These are phyloP conservation scores for Clavispora carvajalis DNA, from an alignment of 805 yeast genomes.

Conservation along the genomic window DNA sequence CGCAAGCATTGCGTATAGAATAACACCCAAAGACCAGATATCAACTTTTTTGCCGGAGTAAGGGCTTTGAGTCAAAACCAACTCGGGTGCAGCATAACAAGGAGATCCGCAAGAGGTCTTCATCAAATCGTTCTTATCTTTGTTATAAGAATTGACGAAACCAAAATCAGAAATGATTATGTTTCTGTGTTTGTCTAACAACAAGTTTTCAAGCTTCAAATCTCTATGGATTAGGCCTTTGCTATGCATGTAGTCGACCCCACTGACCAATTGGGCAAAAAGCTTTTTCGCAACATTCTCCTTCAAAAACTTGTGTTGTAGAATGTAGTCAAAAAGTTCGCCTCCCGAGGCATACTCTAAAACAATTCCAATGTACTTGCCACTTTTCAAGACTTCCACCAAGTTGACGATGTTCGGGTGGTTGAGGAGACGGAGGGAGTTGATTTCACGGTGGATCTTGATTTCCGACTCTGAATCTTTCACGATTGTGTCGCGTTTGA, in stretches of 20 bases:
- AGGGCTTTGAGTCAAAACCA: slow-evolving; percentile 80
- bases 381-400: slow-evolving; percentile 90
- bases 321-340: slow-evolving; percentile 88
- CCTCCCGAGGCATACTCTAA: slow-evolving; percentile 97
- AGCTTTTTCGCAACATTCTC: slow-evolving; percentile 81
- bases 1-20: slow-evolving; percentile 92
- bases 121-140: slow-evolving; percentile 68
- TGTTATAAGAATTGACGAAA: slow-evolving; percentile 79
- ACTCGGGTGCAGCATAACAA: slow-evolving; percentile 97
- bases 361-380: slow-evolving; percentile 93
- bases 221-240: slow-evolving; percentile 79
- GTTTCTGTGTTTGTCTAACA: slow-evolving; percentile 81
- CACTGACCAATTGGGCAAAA: slow-evolving; percentile 90
- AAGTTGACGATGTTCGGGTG: slow-evolving; percentile 93
- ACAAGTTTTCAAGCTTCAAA: slow-evolving; percentile 66
- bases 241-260: slow-evolving; percentile 84
- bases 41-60: slow-evolving; percentile 93
- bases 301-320: slow-evolving; percentile 79
- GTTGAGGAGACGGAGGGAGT: slow-evolving; percentile 75
- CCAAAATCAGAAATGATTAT: slow-evolving; percentile 89
- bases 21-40: slow-evolving; percentile 96
- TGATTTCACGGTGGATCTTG: slow-evolving; percentile 89
- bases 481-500: slow-evolving; percentile 82
- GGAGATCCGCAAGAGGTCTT: slow-evolving; percentile 96
- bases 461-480: slow-evolving; percentile 80